Percentiles rank a stretch among this genome's conserved stretches.
Conservation (phyloP, 2,329 filamentous ascomycete genomes). For the Aspergillus glaucus region DNA sequence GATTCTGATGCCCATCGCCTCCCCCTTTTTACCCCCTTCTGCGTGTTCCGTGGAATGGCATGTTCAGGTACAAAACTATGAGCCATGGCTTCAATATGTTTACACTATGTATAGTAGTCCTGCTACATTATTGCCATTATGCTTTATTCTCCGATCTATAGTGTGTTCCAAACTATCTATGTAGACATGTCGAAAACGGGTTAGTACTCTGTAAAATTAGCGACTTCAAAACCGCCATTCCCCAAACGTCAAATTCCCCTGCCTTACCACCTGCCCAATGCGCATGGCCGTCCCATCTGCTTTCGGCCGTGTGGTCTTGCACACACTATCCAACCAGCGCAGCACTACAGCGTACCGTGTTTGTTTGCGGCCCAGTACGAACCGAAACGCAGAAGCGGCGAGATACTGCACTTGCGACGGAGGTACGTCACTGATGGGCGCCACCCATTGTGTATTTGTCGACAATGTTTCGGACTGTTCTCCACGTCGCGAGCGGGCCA, state of each 20-base stretch:
- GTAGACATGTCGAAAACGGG: too few species aligned
- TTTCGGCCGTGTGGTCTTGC: slow-evolving; percentile 32
- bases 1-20: slow-evolving; percentile 3
- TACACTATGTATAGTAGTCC: neutral
- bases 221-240: slow-evolving; percentile 28
- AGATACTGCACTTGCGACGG: slow-evolving; percentile 58
- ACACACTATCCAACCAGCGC: slow-evolving; percentile 57
- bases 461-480: slow-evolving; percentile 43
- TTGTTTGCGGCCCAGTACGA: slow-evolving; percentile 65
- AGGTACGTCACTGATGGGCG: slow-evolving; percentile 36
- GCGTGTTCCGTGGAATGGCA: slow-evolving; percentile 11
- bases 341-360: slow-evolving; percentile 60
- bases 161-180: neutral
- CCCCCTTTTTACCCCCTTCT: slow-evolving; percentile 9
- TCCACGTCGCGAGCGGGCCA: slow-evolving; percentile 7
- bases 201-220: too few species aligned
- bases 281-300: slow-evolving; percentile 29
- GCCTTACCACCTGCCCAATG: slow-evolving; percentile 27
- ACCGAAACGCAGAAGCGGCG: slow-evolving; percentile 62
- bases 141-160: neutral
- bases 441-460: slow-evolving; percentile 14
- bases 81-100: neutral
- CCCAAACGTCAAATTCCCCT: slow-evolving; percentile 30
- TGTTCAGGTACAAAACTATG: neutral
- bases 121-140: neutral